Base-by-base conservation (phyloP, 2,329 filamentous ascomycete species). In the Colletotrichum filicis region DNA sequence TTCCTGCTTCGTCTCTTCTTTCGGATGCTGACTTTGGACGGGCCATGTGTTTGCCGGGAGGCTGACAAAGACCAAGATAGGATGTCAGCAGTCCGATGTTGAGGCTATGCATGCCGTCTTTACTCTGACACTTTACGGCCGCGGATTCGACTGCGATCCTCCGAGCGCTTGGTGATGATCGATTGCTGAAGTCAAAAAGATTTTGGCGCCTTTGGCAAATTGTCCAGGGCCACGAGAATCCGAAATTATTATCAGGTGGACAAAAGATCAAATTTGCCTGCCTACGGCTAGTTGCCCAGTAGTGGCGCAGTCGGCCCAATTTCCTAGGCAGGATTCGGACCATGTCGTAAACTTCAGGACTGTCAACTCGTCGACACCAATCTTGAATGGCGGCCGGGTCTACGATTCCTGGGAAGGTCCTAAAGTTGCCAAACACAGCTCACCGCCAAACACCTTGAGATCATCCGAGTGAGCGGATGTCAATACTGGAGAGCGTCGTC, bases 1-100 rank as follows among this genome's bases (percentile, higher is more conserved):
- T 49, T 30, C 32, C 6, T 9, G 11, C 26, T 19, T 56, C 28
- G 46, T 52, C 60, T 52, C n/a, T 28, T 37, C 49, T 37, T 61
- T 65, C 49, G 66, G 60, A 52, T 66, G 71, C 60, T 73, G 57
- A 69, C 58, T 55, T 63, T 30, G 12, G 49, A 68, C 28, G 61
- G 16, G 46, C 61, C 49, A 61, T 46, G 42, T 57, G 57, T 12
- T 11, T 42, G 57, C 35, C 35, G 16, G 42, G 66, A 46, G 52
- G 14, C 60, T 53, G 61, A 56, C 49, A 35, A 53, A 12, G 46
- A 24, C 11, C 26, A 49, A 63, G 5, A 64, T 49, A 49, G 42
- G 42, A 64, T 53, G 46, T 69, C 53, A 55, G 46, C 59, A 52
- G 32, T 65, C 56, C 35, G 49, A 28, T 55, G 16, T 61, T 61